A percentile compares a stretch with the other conserved stretches of the same genome.
Conservation (phyloP, 352 stramenopile genomes). For the Phytopythium ostracodes region DNA sequence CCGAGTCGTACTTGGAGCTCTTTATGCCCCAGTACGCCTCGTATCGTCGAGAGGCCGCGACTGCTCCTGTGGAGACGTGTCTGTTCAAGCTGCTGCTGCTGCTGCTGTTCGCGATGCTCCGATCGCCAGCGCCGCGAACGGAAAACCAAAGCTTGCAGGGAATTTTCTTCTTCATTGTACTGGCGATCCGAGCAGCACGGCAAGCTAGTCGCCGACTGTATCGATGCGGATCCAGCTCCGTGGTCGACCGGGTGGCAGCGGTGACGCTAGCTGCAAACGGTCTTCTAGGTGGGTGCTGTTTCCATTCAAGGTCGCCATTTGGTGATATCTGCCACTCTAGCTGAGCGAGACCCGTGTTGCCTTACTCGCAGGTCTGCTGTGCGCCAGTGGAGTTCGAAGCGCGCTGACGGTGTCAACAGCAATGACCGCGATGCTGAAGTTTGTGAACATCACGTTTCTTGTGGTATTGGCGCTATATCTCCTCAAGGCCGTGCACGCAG, state of each 20-base stretch:
- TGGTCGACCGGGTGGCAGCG: slow-evolving; percentile 23
- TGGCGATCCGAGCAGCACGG: slow-evolving; percentile 21
- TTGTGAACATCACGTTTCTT: slow-evolving; percentile 38
- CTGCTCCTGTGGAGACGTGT: slow-evolving; percentile 33
- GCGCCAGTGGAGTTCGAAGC: slow-evolving; percentile 49
- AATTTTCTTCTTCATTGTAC: slow-evolving; percentile 28
- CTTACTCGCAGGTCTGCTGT: slow-evolving; percentile 35
- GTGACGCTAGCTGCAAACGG: slow-evolving; percentile 45
- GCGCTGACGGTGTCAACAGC: slow-evolving; percentile 61
- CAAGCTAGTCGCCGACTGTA: slow-evolving; percentile 25
- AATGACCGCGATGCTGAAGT: slow-evolving; percentile 36
- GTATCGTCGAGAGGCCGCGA: slow-evolving; percentile 27
- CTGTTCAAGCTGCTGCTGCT: slow-evolving; percentile 47
- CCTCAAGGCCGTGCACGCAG: slow-evolving; percentile 7
- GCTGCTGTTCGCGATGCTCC: slow-evolving; percentile 41
- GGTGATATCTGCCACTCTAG: too few species aligned
- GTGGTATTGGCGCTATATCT: slow-evolving; percentile 16
- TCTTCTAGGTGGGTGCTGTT: slow-evolving; percentile 32
- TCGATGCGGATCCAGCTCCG: slow-evolving; percentile 33
- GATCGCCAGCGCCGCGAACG: slow-evolving; percentile 32
- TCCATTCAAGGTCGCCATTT: background rate
- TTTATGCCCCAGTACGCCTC: slow-evolving; percentile 50
- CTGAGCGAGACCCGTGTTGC: background rate
- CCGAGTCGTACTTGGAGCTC: slow-evolving; percentile 55
- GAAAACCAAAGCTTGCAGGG: slow-evolving; percentile 49